These are phyloP conservation scores for Leptographium wingfieldii DNA, from an alignment of 2,329 filamentous ascomycete species.

Conservation along the genomic window DNA sequence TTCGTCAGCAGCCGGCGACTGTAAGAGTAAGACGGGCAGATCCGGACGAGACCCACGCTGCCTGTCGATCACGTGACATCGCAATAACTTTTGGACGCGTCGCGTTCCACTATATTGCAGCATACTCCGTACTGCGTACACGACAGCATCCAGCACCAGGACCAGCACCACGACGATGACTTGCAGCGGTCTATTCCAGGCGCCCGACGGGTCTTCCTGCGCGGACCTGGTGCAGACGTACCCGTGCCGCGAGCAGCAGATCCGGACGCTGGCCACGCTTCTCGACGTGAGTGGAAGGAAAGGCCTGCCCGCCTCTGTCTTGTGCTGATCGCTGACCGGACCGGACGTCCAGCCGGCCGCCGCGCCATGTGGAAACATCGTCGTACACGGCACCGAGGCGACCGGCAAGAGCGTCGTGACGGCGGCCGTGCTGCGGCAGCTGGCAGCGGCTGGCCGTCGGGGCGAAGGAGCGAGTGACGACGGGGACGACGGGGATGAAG, in stretches of 20 bases:
- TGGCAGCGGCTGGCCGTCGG: constrained; percentile 12
- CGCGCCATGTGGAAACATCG: constrained; percentile 60
- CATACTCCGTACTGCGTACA: too few relatives aligned
- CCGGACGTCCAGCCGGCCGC: constrained; percentile 37
- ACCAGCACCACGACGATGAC: neutral
- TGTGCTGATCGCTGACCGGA: neutral
- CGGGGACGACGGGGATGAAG: neutral
- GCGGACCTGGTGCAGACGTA: constrained; percentile 33
- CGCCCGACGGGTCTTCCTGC: constrained; percentile 39
- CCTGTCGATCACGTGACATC: too few relatives aligned
- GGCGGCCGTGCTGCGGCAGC: constrained; percentile 42
- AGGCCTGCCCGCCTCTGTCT: neutral
- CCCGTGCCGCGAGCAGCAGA: constrained; percentile 46
- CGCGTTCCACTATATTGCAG: too few relatives aligned
- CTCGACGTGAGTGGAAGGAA: constrained; percentile 29
- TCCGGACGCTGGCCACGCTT: constrained; percentile 43
- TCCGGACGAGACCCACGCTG: too few relatives aligned
- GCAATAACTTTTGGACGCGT: too few relatives aligned
- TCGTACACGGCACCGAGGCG: constrained; percentile 73
- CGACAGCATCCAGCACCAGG: too few relatives aligned
- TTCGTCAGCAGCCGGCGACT: too few relatives aligned
- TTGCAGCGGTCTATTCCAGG: constrained; percentile 26
- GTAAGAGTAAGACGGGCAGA: too few relatives aligned
- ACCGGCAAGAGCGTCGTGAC: constrained; percentile 75
- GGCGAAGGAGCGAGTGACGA: too few relatives aligned